A percentile compares a stretch with the other conserved stretches of the same genome.
Conservation (phyloP, 2,329 filamentous ascomycete species). For the Microsporum ferrugineum region DNA sequence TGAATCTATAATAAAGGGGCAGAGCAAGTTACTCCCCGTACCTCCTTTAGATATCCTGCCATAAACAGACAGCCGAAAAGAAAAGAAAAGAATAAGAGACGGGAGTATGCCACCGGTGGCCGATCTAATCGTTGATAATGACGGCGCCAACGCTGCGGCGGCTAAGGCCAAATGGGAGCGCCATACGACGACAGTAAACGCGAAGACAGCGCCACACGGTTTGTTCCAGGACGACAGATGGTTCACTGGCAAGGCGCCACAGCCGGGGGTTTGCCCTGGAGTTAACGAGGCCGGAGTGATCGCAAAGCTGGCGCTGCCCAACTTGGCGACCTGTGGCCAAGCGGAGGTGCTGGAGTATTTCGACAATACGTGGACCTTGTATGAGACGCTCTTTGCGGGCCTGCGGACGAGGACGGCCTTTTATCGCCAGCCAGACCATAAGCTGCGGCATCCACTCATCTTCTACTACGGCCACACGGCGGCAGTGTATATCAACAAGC, state of each 20-base stretch:
- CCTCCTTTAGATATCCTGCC: neutral
- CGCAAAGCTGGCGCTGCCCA: neutral
- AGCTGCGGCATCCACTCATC: neutral
- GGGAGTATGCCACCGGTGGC: neutral
- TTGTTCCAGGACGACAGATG: neutral
- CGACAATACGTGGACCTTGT: neutral
- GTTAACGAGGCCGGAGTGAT: neutral
- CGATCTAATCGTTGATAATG: neutral
- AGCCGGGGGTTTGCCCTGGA: neutral
- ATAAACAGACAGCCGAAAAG: neutral
- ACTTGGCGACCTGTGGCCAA: neutral
- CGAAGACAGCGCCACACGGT: constrained; percentile 1
- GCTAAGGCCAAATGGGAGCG: neutral
- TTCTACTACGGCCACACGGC: neutral
- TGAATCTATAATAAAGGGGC: neutral
- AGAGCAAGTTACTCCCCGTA: neutral
- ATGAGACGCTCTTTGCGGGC: neutral
- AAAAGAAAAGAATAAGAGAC: neutral
- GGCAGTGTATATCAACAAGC: neutral
- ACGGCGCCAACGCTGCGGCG: neutral
- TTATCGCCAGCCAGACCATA: neutral
- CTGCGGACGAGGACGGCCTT: neutral
- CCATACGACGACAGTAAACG: neutral
- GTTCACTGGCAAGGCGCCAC: constrained; percentile 1
- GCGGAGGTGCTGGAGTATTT: neutral